Evolutionary conservation across 2,329 filamentous ascomycete genomes (phyloP).

Genomic region (Purpureocillium lavendulum): DNA sequence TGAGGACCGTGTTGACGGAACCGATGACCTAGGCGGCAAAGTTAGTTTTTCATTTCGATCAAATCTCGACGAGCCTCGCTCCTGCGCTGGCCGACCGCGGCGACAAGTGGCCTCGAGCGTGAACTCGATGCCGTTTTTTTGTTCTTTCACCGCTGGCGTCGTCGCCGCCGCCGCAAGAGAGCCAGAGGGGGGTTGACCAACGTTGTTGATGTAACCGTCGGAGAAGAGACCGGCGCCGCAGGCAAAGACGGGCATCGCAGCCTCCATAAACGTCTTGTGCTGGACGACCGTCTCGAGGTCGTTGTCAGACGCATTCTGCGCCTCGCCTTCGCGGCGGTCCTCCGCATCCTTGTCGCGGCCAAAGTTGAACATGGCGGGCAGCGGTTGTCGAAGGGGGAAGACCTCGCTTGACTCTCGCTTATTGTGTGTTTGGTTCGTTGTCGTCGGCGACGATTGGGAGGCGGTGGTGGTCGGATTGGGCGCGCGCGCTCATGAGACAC

Average conservation of each 20-base stretch:
- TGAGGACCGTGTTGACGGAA: conserved; percentile 72
- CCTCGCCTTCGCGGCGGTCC: neutral
- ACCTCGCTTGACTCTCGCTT: no score
- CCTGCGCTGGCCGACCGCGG: no score
- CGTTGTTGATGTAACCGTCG: conserved; percentile 87
- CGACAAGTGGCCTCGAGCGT: no score
- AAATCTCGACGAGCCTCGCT: no score
- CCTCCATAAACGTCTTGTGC: conserved; percentile 12
- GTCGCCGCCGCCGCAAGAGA: neutral
- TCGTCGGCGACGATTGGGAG: neutral
- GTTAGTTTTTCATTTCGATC: no score
- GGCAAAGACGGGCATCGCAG: conserved; percentile 62
- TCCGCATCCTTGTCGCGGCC: neutral
- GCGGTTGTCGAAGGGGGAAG: no score
- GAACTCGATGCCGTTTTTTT: no score
- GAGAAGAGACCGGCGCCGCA: conserved; percentile 87
- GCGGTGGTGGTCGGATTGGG: no score
- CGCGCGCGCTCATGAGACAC: no score
- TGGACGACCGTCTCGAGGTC: conserved; percentile 5
- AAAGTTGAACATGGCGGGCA: conserved; percentile 4
- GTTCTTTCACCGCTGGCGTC: no score
- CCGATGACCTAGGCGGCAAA: conserved; percentile 62
- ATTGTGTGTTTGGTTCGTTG: no score
- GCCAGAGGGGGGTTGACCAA: conserved; percentile 23
- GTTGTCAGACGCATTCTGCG: neutral